Evolutionary conservation across 2,329 filamentous ascomycete genomes (phyloP).

Genomic region (Colletotrichum sp.): DNA sequence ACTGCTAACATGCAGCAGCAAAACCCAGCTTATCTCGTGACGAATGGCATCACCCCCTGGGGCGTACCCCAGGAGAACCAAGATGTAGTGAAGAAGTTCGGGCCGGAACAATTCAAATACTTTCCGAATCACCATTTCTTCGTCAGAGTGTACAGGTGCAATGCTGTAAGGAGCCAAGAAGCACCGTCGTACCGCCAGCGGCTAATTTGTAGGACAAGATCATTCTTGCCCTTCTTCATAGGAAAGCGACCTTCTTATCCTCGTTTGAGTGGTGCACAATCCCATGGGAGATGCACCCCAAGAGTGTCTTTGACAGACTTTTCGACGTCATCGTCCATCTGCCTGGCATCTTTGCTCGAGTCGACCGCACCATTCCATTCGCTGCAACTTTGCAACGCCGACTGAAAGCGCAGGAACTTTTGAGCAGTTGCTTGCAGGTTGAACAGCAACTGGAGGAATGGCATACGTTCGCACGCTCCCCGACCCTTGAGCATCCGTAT

Average conservation of each 20-base stretch:
- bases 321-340: constrained; percentile 55
- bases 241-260: constrained; percentile 56
- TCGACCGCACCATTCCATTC: constrained; percentile 45
- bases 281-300: constrained; percentile 58
- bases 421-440: constrained; percentile 51
- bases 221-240: constrained; percentile 52
- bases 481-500: constrained; percentile 31
- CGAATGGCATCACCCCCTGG: constrained; percentile 37
- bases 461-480: constrained; percentile 38
- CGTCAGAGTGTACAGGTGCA: constrained; percentile 57
- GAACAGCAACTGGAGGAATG: constrained; percentile 55
- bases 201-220: constrained; percentile 35
- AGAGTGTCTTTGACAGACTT: constrained; percentile 55
- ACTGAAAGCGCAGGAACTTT: constrained; percentile 51
- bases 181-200: neutral
- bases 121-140: constrained; percentile 66
- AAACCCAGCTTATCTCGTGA: constrained; percentile 43
- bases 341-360: constrained; percentile 50
- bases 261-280: constrained; percentile 54
- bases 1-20: constrained; percentile 38
- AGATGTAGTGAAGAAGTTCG: constrained; percentile 42
- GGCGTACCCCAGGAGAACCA: constrained; percentile 37
- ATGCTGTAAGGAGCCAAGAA: constrained; percentile 46
- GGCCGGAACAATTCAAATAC: constrained; percentile 49
- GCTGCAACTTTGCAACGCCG: constrained; percentile 46